phyloP scores from a whole-genome alignment of 2,329 filamentous ascomycete species.

The Claviceps sp. region DNA sequence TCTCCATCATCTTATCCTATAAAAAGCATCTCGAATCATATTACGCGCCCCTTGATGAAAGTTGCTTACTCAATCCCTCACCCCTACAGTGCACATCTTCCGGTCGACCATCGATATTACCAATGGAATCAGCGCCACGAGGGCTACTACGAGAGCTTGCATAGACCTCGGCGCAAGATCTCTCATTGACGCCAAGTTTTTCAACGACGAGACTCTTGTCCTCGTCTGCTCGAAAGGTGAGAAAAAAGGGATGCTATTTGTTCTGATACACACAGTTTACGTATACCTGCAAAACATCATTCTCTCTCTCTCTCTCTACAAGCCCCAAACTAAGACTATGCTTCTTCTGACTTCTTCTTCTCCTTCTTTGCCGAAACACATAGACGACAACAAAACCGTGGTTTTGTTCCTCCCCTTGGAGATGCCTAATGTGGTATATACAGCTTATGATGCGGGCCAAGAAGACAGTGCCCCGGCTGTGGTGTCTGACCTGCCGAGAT shows the following conservation, averaged over 20 bases:
- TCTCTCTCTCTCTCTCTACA: neutral
- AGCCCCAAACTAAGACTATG: neutral
- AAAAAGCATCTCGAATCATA: neutral
- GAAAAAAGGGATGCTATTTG: neutral
- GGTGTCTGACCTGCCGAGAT: conserved; percentile 4
- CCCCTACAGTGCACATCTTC: conserved; percentile 42
- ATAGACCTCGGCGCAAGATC: conserved; percentile 28
- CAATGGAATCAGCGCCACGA: conserved; percentile 43
- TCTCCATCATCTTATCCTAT: neutral
- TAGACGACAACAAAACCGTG: conserved; percentile 14
- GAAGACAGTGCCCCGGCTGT: conserved; percentile 4
- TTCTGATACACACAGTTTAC: neutral
- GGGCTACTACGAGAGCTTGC: conserved; percentile 23
- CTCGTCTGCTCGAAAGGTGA: conserved; percentile 38
- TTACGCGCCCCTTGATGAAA: neutral
- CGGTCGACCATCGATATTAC: conserved; percentile 36
- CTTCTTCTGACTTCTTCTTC: neutral
- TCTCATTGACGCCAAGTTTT: conserved; percentile 54
- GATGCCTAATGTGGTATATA: conserved; percentile 22
- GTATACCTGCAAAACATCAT: neutral
- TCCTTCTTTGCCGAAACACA: neutral
- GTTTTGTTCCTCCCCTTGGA: conserved; percentile 24
- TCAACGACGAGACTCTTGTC: conserved; percentile 47
- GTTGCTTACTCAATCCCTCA: neutral
- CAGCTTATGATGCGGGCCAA: conserved; percentile 18